These are phyloP conservation scores for Symbiodinium natans DNA, from an alignment of 73 alveolate species.

Conservation along the genomic window DNA sequence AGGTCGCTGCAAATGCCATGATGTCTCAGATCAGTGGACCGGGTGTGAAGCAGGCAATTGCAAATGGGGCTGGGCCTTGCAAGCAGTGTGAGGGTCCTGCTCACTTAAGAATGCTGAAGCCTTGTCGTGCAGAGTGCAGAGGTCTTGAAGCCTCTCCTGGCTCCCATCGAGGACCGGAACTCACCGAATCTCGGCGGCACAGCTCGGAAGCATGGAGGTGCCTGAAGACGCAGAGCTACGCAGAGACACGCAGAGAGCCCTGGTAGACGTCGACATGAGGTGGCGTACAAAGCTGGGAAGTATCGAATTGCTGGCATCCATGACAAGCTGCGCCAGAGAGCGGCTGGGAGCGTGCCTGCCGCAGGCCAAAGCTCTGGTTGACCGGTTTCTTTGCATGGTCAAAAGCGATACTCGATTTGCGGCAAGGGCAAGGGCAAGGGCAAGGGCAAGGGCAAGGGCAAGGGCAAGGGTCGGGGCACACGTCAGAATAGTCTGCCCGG, in stretches of 20 bases:
- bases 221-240: background rate
- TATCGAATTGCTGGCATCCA: slow-evolving; percentile 96
- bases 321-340: slow-evolving; percentile 96
- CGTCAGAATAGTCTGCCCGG: background rate
- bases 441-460: no score
- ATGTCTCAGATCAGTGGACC: slow-evolving; percentile 95
- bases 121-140: background rate
- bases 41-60: slow-evolving; percentile 95
- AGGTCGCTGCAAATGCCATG: slow-evolving; percentile 90
- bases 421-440: no score
- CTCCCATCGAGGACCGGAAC: background rate
- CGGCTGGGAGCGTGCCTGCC: slow-evolving; percentile 96
- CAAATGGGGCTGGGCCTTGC: no score
- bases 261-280: background rate
- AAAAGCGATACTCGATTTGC: no score
- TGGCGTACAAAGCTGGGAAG: slow-evolving; percentile 97
- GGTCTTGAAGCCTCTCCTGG: background rate
- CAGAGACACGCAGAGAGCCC: no score
- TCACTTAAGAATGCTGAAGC: background rate
- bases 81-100: background rate
- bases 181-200: background rate
- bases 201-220: no score
- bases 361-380: no score
- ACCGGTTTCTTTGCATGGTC: no score
- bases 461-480: background rate